These are phyloP conservation scores for Clausena lansium DNA, from an alignment of 345 rosid species.

Conservation along the genomic window DNA sequence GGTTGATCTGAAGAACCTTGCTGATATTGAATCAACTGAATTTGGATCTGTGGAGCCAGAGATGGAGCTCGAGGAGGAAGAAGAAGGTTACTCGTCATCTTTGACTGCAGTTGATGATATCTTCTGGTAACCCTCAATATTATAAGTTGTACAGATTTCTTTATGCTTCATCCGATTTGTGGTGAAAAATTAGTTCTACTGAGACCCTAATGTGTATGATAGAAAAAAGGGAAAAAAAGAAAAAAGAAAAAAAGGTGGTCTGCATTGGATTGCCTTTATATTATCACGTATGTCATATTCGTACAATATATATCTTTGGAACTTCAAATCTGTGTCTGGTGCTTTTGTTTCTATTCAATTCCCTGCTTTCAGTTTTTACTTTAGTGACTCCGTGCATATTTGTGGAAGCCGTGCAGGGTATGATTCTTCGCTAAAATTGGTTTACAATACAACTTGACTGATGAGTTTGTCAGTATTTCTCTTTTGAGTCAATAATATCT, in stretches of 20 bases:
- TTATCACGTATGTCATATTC: slow-evolving; percentile 25
- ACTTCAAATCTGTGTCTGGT: neutral
- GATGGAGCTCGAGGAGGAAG: slow-evolving; percentile 68
- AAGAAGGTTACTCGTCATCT: slow-evolving; percentile 33
- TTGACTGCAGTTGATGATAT: slow-evolving; percentile 57
- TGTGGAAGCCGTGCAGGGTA: neutral
- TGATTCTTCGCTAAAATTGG: neutral
- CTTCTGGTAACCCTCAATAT: slow-evolving; percentile 52
- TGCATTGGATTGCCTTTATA: slow-evolving; percentile 41
- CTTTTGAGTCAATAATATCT: neutral
- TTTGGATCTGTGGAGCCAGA: slow-evolving; percentile 59
- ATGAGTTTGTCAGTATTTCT: neutral
- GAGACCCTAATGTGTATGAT: slow-evolving; percentile 25
- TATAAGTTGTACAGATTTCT: slow-evolving; percentile 53
- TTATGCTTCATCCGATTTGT: slow-evolving; percentile 32
- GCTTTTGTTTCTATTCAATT: slow-evolving; percentile 4
- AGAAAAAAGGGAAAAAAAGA: neutral
- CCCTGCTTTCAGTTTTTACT: neutral
- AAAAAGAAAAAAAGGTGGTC: slow-evolving; percentile 20
- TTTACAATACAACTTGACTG: neutral
- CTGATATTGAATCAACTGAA: slow-evolving; percentile 68
- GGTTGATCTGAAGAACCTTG: slow-evolving; percentile 91
- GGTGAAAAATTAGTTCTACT: slow-evolving; percentile 14
- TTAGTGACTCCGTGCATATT: neutral
- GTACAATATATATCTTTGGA: slow-evolving; percentile 20